A percentile compares a stretch with the other conserved stretches of the same genome.
phyloP scores from a whole-genome alignment of 1,284 basidiomycete genomes.

The Garcileccinum viscosum region DNA sequence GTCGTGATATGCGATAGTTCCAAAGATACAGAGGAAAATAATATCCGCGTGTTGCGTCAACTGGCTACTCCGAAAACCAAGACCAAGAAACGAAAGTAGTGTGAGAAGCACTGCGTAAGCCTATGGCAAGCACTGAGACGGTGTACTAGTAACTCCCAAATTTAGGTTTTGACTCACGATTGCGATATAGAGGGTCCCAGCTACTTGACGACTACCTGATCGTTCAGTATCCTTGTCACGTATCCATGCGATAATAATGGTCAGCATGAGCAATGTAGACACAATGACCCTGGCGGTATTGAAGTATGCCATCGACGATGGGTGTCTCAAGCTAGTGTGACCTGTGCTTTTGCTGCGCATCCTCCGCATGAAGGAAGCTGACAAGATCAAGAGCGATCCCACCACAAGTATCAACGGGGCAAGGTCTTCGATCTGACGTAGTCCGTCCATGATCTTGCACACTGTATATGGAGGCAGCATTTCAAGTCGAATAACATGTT shows the following conservation, averaged over 20 bases:
- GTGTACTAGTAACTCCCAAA: not conserved
- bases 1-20: constrained; percentile 10
- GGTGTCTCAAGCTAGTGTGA: not conserved
- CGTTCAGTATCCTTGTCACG: not conserved
- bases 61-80: not conserved
- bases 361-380: not conserved
- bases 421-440: not conserved
- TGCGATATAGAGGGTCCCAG: not conserved
- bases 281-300: not conserved
- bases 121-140: not conserved
- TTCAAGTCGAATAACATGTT: not conserved
- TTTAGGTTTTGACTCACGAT: constrained; percentile 12
- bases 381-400: constrained; percentile 10
- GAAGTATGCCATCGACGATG: not conserved
- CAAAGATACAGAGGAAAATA: constrained; percentile 11
- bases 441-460: constrained; percentile 3
- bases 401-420: not conserved
- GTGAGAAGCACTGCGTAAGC: constrained; percentile 17
- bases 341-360: not conserved
- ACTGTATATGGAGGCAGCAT: not conserved
- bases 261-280: not conserved
- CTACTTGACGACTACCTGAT: not conserved
- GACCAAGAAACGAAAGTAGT: constrained; percentile 1
- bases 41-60: constrained; percentile 12
- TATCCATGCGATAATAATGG: constrained; percentile 2